Conservation (phyloP, 1,284 basidiomycete genomes). For the Microstroma glucosiphilum region DNA sequence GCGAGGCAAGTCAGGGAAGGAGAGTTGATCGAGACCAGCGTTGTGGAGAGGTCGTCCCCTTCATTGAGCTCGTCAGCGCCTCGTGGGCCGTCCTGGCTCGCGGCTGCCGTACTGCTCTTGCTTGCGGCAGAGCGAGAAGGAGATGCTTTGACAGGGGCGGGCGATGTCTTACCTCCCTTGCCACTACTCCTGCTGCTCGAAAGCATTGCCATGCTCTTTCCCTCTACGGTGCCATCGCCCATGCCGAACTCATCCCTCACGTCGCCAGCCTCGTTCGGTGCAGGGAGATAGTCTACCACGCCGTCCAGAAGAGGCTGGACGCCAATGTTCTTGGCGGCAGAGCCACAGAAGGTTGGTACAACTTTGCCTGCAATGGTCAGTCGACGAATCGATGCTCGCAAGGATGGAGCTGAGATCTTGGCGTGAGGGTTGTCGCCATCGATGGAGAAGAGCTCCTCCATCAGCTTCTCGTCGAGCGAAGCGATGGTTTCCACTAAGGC, state of each 20-base stretch:
- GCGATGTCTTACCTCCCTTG: background rate
- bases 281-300: conserved; percentile 70
- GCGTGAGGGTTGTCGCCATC: conserved; percentile 57
- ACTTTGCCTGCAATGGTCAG: conserved; percentile 64
- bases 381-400: conserved; percentile 60
- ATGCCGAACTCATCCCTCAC: conserved; percentile 4
- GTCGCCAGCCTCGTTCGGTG: conserved; percentile 55
- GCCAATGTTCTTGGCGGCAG: conserved; percentile 72
- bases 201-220: background rate
- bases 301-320: conserved; percentile 76
- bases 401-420: conserved; percentile 29
- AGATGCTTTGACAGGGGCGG: background rate
- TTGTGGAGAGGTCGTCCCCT: too few species aligned
- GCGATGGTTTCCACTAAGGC: conserved; percentile 69
- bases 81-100: conserved; percentile 50
- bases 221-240: background rate
- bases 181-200: background rate
- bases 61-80: conserved; percentile 53
- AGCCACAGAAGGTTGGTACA: conserved; percentile 74
- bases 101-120: conserved; percentile 11
- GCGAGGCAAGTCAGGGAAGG: conserved; percentile 55
- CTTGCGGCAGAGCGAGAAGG: background rate
- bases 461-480: conserved; percentile 70
- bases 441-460: conserved; percentile 61
- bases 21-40: conserved; percentile 17